phyloP scores from a whole-genome alignment of 2,329 filamentous ascomycete species.

The Ophiostoma sp. region DNA sequence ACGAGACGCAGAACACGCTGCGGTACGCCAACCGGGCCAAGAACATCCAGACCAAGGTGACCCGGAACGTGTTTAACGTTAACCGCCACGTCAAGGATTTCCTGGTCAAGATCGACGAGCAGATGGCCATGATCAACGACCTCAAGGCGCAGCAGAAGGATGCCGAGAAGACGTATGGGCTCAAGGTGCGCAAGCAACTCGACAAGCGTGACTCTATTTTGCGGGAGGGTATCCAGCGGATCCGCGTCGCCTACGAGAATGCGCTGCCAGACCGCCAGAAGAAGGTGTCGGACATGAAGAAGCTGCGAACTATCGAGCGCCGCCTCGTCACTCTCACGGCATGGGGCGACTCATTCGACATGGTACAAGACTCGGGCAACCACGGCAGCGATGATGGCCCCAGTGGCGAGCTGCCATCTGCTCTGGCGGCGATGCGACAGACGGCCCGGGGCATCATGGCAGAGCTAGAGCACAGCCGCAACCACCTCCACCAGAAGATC shows the following conservation, averaged over 20 bases:
- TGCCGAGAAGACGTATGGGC: constrained; percentile 71
- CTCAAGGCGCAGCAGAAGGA: constrained; percentile 90
- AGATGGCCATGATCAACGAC: constrained; percentile 94
- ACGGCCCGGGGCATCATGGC: constrained; percentile 82
- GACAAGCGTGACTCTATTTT: constrained; percentile 75
- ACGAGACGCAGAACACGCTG: constrained; percentile 96
- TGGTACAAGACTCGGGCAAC: constrained; percentile 61
- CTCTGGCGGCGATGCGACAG: constrained; percentile 71
- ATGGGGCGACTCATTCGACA: constrained; percentile 90
- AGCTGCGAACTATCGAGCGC: constrained; percentile 73
- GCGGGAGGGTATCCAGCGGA: constrained; percentile 71
- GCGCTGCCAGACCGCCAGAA: constrained; percentile 72
- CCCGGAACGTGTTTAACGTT: constrained; percentile 98
- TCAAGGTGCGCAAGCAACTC: constrained; percentile 84
- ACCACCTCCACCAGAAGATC: constrained; percentile 82
- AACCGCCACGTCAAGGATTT: constrained; percentile 99
- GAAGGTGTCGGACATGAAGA: constrained; percentile 72
- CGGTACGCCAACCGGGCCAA: constrained; percentile 97
- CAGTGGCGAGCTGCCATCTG: constrained; percentile 53
- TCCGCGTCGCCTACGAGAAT: constrained; percentile 80
- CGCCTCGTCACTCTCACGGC: constrained; percentile 80
- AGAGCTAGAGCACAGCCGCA: constrained; percentile 83
- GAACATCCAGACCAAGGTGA: constrained; percentile 99
- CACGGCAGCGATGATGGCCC: constrained; percentile 50
- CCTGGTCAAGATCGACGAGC: constrained; percentile 97